Base-by-base conservation (phyloP, 768 basidiomycete species). In the Suillus variegatus region DNA sequence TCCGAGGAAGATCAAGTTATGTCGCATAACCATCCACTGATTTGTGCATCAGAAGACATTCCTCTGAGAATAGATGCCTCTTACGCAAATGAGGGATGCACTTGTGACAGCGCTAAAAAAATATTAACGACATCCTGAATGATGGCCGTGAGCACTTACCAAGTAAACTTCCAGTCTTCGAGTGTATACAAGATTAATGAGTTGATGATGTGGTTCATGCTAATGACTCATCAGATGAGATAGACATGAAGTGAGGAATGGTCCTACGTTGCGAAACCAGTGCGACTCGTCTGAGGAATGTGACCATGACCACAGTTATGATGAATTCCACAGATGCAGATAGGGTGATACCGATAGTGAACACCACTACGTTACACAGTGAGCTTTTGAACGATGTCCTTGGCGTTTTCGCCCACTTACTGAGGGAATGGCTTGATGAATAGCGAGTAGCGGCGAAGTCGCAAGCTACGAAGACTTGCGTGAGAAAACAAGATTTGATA, bases 101-200 rank as follows among this genome's bases (percentile, higher is more conserved):
- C 78, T 68, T 14, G 76, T 77, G 2, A 76, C 76, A 25, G 77
- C 61, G 28, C 75, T 76, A 43, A 32, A 6, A 51, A 6, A 2
- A 32, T 2, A 25, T 69, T 13, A 74, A 63, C 14, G 0, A 5
- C 3, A 58, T 7, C 4, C 38, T 10, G n/a, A 13, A 4, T 6
- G 0, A 16, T 9, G 2, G 20, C 44, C 41, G 1, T 1, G 28
- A 28, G 16, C 8, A 36, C 63, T 67, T 64, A 80, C 81, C 79
- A 80, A 32, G 86, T 86, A 86, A 52, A 4, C 80, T 72, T 47
- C 85, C 86, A 18, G 81, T 85, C 68, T n/a, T 87, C 86, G 40
- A 87, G 76, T 0, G 84, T 81, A 64, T 86, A 86, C 2, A 84
- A 66, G 60, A 86, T 82, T 67, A 86, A 69, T 0, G 76, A 73